Base-by-base conservation (phyloP, 2,329 filamentous ascomycete genomes). In the Lecanicillium sp. region DNA sequence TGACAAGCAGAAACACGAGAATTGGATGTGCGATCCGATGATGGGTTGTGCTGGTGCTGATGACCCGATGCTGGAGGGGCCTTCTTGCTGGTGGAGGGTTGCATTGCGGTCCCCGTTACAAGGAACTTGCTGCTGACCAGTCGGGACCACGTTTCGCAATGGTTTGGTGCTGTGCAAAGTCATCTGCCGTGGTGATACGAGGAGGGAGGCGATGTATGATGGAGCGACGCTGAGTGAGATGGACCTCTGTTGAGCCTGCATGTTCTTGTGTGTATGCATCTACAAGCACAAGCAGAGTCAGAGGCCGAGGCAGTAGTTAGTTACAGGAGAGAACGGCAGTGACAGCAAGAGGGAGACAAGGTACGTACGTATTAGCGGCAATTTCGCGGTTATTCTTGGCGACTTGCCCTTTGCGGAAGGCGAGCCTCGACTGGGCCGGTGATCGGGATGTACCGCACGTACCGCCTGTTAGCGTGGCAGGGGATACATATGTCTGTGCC, bases 371-470 rank as follows among this genome's bases (percentile, higher is more conserved):
- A 21, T 17, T 12, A 12, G 29, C 21, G 26, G 39, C 10, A 49
- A 43, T 48, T 49, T 44, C 39, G 24, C 26, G 27, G 24, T 38
- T 29, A 26, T 47, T 37, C 38, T 48, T 48, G 45, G 38, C 37
- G 39, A 48, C 38, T 29, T 42, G 9, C 46, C 39, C 12, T 41
- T 36, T 48, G 44, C 4, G 32, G 38, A 42, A 41, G 23, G 12
- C 27, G 23, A 19, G 32, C 14, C 27, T 29, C 7, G 26, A 29
- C 6, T 15, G 27, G 26, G 23, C 19, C 23, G 21, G 45, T 37
- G 38, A 48, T 48, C 45, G 46, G 46, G 46, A 49, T 39, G 46
- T 39, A 49, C 46, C 46, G 46, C 32, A 30, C 24, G n/a, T 37
- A 30, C 21, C 45, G 19, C 21, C 20, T 45, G 43, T 21, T 45